phyloP scores from a whole-genome alignment of 345 rosid genomes.

The Eucalyptus fibrosa region DNA sequence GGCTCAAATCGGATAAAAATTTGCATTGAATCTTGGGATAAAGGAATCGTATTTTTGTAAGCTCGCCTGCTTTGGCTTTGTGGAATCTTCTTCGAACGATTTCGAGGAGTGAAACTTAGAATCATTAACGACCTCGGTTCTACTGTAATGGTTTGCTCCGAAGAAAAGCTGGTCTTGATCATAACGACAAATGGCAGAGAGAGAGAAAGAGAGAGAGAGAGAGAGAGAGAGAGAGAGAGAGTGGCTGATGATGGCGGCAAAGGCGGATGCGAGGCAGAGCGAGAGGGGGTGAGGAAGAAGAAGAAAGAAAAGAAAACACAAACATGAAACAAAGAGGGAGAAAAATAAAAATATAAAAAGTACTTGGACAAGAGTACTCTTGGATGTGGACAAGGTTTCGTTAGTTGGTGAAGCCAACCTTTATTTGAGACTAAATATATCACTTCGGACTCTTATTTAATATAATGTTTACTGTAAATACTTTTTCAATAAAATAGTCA shows the following conservation, averaged over 20 bases:
- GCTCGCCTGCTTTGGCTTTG: slow-evolving; percentile 47
- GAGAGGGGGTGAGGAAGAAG: background rate
- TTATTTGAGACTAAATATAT: too few relatives aligned
- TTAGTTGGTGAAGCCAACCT: too few relatives aligned
- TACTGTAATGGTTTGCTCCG: background rate
- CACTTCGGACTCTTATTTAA: too few relatives aligned
- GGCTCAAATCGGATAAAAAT: background rate
- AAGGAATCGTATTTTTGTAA: background rate
- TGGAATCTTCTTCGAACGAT: slow-evolving; percentile 48
- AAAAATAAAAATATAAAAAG: background rate
- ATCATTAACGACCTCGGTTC: background rate
- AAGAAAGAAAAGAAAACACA: background rate
- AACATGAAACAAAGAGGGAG: background rate
- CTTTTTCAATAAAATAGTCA: too few relatives aligned
- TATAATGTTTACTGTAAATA: fast-evolving
- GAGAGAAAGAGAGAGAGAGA: background rate
- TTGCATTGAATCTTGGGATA: background rate
- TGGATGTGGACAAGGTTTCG: too few relatives aligned
- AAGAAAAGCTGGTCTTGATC: background rate
- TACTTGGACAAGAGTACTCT: too few relatives aligned
- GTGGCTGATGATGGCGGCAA: background rate
- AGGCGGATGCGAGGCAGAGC: background rate
- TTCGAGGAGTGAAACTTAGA: background rate
- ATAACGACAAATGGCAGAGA: background rate
- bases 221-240: too few relatives aligned